Evolutionary conservation across 192 early-diverging fungal species (phyloP), one percentile per base, ranked within the genome.

Genomic region (Podochytrium sp.): DNA sequence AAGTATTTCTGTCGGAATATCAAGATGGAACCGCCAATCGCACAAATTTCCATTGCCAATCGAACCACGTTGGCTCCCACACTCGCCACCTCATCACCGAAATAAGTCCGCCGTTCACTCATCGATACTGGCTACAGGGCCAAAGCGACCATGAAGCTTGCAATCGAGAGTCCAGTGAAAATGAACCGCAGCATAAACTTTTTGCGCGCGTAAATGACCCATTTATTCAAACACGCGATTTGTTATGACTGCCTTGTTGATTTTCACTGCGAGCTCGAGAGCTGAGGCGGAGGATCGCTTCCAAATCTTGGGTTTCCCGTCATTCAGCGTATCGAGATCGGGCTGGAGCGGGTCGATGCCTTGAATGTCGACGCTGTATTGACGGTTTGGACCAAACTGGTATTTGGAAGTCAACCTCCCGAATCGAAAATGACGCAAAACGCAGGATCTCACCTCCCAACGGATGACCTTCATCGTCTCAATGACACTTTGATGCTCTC

Each of bases 211-310:
- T 78, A 78, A 2, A 78, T 43, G 50, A 29, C 47, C 77, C 77
- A 78, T 38, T 78, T 78, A 29, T 20, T 59, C 47, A 64, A 78
- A 71, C n/a, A 78, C n/a, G 3, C 73, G 73, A 43, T 64, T 55
- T 20, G 18, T 68, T 32, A 76, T 61, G 23, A 71, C 56, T 4
- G 2, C 60, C 30, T 57, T 75, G 55, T 78, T 63, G 39, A 34
- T 73, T 38, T 62, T 30, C 27, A 67, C 52, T 1, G 76, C 68
- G 39, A 73, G 62, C 56, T 76, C 75, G 38, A 76, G 40, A 3
- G 63, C 71, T 18, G 53, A 38, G 38, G 62, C 57, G 42, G 52
- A 56, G 41, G 25, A 25, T 34, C 63, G 63, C 23, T 47, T 32
- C 41, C 32, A 35, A 38, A 35, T 18, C 32, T 61, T 61, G 30